These are phyloP conservation scores for Fusarium concolor DNA, from an alignment of 2,329 filamentous ascomycete species.

Conservation along the genomic window DNA sequence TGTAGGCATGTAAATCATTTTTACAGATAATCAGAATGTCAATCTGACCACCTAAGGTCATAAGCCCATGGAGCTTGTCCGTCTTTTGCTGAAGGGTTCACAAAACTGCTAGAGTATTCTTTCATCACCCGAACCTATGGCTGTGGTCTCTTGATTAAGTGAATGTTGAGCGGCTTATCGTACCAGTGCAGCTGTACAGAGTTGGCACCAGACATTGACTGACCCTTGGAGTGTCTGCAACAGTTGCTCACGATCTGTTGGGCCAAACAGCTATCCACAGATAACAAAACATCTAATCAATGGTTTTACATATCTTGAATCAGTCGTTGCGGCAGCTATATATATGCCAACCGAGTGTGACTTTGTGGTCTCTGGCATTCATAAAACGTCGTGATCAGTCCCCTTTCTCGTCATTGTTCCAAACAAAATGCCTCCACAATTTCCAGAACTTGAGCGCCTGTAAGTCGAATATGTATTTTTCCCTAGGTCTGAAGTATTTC, in stretches of 20 bases:
- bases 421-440: not conserved
- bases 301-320: not conserved
- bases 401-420: not conserved
- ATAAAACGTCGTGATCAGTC: not conserved
- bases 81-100: not conserved
- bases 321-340: not conserved
- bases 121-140: not conserved
- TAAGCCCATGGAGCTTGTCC: not conserved
- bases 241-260: not conserved
- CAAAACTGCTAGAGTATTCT: not conserved
- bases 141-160: fast-evolving
- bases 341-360: not conserved
- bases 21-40: not conserved
- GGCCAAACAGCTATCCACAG: not conserved
- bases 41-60: not conserved
- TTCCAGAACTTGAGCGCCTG: not conserved
- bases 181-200: not conserved
- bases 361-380: not conserved
- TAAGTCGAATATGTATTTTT: not conserved
- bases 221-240: not conserved
- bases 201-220: not conserved
- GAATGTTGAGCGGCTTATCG: not conserved
- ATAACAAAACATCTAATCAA: not conserved
- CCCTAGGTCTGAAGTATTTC: fast-evolving
- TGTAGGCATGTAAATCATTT: no score